phyloP scores from a whole-genome alignment of 2,329 filamentous ascomycete species.

The Emmonsiellopsis sp. region DNA sequence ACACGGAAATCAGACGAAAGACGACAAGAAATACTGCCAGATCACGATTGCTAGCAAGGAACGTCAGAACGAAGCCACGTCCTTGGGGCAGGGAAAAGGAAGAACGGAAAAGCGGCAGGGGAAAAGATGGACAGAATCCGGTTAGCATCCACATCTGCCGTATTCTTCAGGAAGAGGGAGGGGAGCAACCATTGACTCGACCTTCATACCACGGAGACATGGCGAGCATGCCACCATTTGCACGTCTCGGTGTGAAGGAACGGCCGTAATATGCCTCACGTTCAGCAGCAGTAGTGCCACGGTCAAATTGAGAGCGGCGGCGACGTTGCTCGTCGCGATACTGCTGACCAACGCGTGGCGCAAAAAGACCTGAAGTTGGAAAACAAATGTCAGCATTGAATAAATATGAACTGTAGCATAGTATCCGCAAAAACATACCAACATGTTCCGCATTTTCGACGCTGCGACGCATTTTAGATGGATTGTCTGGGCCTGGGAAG shows the following conservation, averaged over 20 bases:
- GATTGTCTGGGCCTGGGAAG: slow-evolving; percentile 74
- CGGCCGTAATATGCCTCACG: slow-evolving; percentile 36
- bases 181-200: too few species aligned
- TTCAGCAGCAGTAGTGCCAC: slow-evolving; percentile 65
- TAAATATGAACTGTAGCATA: background rate
- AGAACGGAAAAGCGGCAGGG: background rate
- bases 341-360: slow-evolving; percentile 66
- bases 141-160: too few species aligned
- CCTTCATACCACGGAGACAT: slow-evolving; percentile 5
- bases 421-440: slow-evolving; percentile 44
- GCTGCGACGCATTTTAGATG: slow-evolving; percentile 77
- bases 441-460: slow-evolving; percentile 80
- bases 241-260: background rate
- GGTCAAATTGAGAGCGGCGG: slow-evolving; percentile 69
- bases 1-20: background rate
- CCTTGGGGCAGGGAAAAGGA: background rate
- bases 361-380: slow-evolving; percentile 58
- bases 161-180: background rate
- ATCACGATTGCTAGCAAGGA: too few species aligned
- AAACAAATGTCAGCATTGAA: background rate
- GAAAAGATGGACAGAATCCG: slow-evolving; percentile 3
- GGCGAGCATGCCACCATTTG: background rate
- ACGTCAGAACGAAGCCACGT: too few species aligned
- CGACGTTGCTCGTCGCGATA: slow-evolving; percentile 67
- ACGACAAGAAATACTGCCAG: too few species aligned